A percentile compares a stretch with the other conserved stretches of the same genome.
Conservation (phyloP, 2,329 filamentous ascomycete genomes). For the Xylariaceae sp. region DNA sequence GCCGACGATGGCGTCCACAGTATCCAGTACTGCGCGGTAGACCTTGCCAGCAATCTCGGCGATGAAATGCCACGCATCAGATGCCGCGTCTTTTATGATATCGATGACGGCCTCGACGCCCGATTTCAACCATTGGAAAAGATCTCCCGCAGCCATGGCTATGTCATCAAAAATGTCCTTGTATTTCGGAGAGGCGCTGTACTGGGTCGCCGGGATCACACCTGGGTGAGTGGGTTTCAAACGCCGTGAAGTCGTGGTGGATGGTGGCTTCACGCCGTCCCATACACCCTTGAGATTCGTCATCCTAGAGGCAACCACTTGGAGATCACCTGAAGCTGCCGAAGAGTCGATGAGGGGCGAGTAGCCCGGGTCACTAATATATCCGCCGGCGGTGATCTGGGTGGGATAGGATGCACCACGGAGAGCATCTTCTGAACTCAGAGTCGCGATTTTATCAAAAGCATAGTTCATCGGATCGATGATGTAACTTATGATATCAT, state of each 20-base stretch:
- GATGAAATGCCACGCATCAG: background rate
- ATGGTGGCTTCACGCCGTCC: background rate
- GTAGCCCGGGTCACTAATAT: background rate
- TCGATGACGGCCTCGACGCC: background rate
- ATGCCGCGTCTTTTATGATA: background rate
- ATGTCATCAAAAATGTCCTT: background rate
- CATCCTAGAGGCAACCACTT: background rate
- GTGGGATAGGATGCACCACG: background rate
- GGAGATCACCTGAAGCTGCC: background rate
- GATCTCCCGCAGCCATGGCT: background rate
- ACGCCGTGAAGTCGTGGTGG: background rate
- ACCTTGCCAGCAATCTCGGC: constrained; percentile 1
- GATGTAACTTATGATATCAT: background rate
- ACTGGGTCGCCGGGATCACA: background rate
- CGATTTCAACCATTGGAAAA: background rate
- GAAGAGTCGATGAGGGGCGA: background rate
- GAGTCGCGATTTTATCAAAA: background rate
- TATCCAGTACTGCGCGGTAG: constrained; percentile 4
- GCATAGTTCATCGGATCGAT: constrained; percentile 1
- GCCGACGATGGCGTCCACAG: constrained; percentile 1
- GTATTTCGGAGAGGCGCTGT: background rate
- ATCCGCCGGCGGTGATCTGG: background rate
- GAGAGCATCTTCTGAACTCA: background rate
- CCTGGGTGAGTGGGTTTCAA: background rate
- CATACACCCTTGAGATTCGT: background rate